Evolutionary conservation across 73 alveolate species (phyloP).

Genomic region (Loxodes magnus): DNA sequence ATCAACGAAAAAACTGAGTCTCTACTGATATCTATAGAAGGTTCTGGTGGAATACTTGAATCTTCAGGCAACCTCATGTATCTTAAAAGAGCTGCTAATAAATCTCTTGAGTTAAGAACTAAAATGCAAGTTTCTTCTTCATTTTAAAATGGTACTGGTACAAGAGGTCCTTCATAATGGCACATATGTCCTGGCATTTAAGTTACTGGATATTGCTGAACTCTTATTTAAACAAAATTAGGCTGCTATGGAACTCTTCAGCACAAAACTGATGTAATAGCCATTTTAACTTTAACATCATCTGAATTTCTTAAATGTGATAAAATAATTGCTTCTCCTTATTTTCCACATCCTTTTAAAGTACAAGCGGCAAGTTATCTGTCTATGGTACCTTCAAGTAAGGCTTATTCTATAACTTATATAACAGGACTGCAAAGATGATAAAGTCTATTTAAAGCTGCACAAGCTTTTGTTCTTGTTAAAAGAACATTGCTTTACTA

Average conservation of each 20-base stretch:
- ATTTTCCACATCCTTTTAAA: slow-evolving; percentile 56
- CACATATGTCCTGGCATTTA: slow-evolving; percentile 79
- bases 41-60: background rate
- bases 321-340: slow-evolving; percentile 66
- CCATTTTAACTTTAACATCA: slow-evolving; percentile 63
- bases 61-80: slow-evolving; percentile 32
- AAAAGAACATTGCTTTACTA: slow-evolving; percentile 43
- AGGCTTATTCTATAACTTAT: slow-evolving; percentile 41
- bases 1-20: background rate
- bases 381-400: slow-evolving; percentile 78
- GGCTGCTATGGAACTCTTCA: slow-evolving; percentile 34
- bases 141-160: slow-evolving; percentile 54
- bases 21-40: background rate
- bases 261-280: slow-evolving; percentile 67
- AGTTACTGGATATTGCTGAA: slow-evolving; percentile 38
- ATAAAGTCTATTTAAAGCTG: slow-evolving; percentile 77
- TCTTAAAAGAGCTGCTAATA: slow-evolving; percentile 77
- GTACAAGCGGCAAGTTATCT: slow-evolving; percentile 72
- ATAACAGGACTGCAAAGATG: slow-evolving; percentile 39
- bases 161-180: slow-evolving; percentile 61
- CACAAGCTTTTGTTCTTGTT: slow-evolving; percentile 56
- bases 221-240: slow-evolving; percentile 20
- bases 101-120: slow-evolving; percentile 78
- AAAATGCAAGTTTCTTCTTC: slow-evolving; percentile 41
- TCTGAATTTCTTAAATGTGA: slow-evolving; percentile 33